A percentile compares a stretch with the other conserved stretches of the same genome.
Conservation (phyloP, 495 filamentous ascomycete genomes). For the Xylona heveae region DNA sequence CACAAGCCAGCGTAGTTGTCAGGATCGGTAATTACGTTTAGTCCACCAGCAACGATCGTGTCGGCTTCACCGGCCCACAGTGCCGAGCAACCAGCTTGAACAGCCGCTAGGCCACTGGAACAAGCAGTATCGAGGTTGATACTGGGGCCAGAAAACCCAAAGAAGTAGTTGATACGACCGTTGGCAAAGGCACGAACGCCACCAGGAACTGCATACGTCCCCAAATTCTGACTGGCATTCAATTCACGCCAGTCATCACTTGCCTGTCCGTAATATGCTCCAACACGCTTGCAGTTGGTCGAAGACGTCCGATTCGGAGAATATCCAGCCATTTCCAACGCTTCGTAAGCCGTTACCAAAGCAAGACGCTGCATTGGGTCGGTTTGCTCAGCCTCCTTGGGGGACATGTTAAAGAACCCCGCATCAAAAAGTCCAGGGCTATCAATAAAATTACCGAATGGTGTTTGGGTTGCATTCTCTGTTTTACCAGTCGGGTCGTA, state of each 20-base stretch:
- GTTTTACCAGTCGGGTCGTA: conserved; percentile 20
- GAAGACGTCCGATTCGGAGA: conserved; percentile 9
- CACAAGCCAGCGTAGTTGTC: conserved; percentile 23
- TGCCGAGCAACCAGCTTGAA: too few species aligned
- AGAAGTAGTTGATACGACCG: conserved; percentile 10
- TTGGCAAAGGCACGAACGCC: conserved; percentile 13
- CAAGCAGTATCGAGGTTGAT: too few species aligned
- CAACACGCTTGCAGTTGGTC: conserved; percentile 11
- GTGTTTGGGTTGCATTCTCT: conserved; percentile 14
- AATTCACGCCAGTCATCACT: conserved; percentile 15
- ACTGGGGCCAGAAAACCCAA: too few species aligned
- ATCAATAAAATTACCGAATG: conserved; percentile 21
- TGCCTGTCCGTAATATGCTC: conserved; percentile 17
- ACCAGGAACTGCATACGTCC: conserved; percentile 13
- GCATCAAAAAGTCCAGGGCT: conserved; percentile 17
- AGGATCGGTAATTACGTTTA: conserved; percentile 22
- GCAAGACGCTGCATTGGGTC: conserved; percentile 17
- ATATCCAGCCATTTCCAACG: conserved; percentile 16
- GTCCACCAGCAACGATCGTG: conserved; percentile 23
- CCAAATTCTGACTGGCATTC: conserved; percentile 12
- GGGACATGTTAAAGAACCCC: conserved; percentile 17
- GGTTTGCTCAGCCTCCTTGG: conserved; percentile 11
- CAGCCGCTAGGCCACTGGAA: too few species aligned
- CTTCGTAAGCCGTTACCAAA: conserved; percentile 18
- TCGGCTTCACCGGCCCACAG: conserved; percentile 24